Evolutionary conservation across 805 yeast genomes (phyloP), one percentile per base, ranked within the genome.

Genomic region (Suhomyces vadensis): DNA sequence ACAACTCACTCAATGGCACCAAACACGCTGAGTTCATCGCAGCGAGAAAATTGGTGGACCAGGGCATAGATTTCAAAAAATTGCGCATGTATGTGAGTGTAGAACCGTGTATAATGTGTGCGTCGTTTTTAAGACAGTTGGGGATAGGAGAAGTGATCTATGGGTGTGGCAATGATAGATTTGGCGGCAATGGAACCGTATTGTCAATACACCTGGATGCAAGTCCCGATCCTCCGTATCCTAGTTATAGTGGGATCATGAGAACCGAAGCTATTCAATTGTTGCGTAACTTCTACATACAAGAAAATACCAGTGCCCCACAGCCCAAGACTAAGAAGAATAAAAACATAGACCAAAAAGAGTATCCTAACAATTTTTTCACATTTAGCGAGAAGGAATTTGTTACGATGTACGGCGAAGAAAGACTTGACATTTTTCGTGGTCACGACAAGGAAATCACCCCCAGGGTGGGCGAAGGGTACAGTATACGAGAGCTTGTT

Each of bases 71-170:
- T 7, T 79, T 88, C 54, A 55, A 63, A 29, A 77, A 82, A 20
- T 72, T 87, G 3, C 82, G 80, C 23, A 71, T 94, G 6, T 92
- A 90, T 62, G 99, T 94, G 20, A 90, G 98, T 0, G 97, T 94
- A 0, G 99, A 94, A 64, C 99, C 99, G 0, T 94, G 99, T 60
- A 85, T 94, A 6, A 94, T 94, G 99, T 94, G 99, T 69, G 98
- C 97, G 0, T 82, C 94, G 31, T 90, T 96, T 2, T 65, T 94
- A 31, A 75, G 91, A 46, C 99, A 94, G 54, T 61, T 91, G 37
- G 84, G 85, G 1, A 80, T 94, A 8, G 65, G 79, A 23, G 70
- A 72, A 31, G 96, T 92, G 1, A 82, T 82, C 37, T 94, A 88
- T 57, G 98, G 99, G 0, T 91, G 97, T 57, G 94, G 89, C 0